Conservation (phyloP, 2,329 filamentous ascomycete genomes). For the Amesomyces nigricolor region DNA sequence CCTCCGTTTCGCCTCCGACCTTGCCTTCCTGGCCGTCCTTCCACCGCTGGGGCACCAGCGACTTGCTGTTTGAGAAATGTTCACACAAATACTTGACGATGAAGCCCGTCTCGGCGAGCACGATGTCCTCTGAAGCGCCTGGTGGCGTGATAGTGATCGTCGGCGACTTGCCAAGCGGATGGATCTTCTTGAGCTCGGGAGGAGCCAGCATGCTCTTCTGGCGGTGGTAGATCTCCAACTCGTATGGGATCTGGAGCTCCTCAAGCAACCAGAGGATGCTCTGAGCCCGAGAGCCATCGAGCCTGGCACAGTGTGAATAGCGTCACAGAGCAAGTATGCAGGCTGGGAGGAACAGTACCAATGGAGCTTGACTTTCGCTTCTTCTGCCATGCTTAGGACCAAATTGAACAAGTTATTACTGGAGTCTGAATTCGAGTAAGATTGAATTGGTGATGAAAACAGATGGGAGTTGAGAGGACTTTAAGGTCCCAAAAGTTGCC, state of each 20-base stretch:
- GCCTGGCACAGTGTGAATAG: slow-evolving; percentile 49
- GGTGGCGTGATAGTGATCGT: slow-evolving; percentile 59
- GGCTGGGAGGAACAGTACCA: slow-evolving; percentile 10
- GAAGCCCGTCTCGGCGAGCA: slow-evolving; percentile 75
- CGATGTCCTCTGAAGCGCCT: slow-evolving; percentile 40
- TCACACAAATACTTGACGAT: slow-evolving; percentile 81
- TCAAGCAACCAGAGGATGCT: slow-evolving; percentile 82
- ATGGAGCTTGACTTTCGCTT: slow-evolving; percentile 18
- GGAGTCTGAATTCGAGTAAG: neutral
- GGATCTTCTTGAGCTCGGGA: slow-evolving; percentile 67
- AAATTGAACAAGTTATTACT: neutral
- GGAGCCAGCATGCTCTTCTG: slow-evolving; percentile 57
- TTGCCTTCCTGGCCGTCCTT: slow-evolving; percentile 53
- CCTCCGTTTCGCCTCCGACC: slow-evolving; percentile 55
- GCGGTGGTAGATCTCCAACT: slow-evolving; percentile 75
- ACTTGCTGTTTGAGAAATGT: slow-evolving; percentile 44
- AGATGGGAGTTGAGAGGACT: neutral
- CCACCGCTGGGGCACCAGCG: slow-evolving; percentile 49
- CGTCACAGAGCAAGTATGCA: neutral
- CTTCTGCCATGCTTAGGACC: slow-evolving; percentile 13
- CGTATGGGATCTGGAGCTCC: slow-evolving; percentile 72
- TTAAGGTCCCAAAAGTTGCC: no score
- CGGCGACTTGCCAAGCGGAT: slow-evolving; percentile 84
- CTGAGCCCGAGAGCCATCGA: slow-evolving; percentile 75
- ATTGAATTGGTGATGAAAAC: neutral